Conservation (phyloP, 1,139 yeast genomes). For the Lodderomyces jiufengensis region DNA sequence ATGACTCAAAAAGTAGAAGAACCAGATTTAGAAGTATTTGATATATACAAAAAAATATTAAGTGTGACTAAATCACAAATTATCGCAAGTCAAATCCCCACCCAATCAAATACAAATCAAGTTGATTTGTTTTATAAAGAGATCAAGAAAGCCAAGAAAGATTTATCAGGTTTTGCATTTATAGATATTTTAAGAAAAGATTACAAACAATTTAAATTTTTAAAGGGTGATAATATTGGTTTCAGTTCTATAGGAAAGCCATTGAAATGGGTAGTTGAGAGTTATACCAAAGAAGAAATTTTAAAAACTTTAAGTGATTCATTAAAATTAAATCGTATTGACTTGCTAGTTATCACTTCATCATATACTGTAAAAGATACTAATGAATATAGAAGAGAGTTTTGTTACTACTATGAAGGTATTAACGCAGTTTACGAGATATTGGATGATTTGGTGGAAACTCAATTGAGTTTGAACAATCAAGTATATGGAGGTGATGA, state of each 20-base stretch:
- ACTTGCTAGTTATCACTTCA: slow-evolving; percentile 59
- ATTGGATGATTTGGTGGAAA: slow-evolving; percentile 24
- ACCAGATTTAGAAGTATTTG: slow-evolving; percentile 48
- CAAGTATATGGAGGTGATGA: slow-evolving; percentile 16
- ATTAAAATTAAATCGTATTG: slow-evolving; percentile 40
- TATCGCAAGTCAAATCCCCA: not conserved
- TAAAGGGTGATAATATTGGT: slow-evolving; percentile 49
- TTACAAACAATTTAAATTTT: slow-evolving; percentile 67
- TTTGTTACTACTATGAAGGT: slow-evolving; percentile 34
- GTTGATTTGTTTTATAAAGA: slow-evolving; percentile 28
- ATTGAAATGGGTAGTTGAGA: slow-evolving; percentile 50
- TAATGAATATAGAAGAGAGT: slow-evolving; percentile 52
- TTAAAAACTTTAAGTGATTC: slow-evolving; percentile 34
- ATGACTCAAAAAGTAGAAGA: slow-evolving; percentile 56
- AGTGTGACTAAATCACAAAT: too few species aligned
- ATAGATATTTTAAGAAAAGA: slow-evolving; percentile 72
- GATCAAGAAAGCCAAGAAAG: slow-evolving; percentile 55
- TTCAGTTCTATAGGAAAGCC: slow-evolving; percentile 74
- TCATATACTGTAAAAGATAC: slow-evolving; percentile 46
- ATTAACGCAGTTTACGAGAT: slow-evolving; percentile 17
- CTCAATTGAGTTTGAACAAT: slow-evolving; percentile 28
- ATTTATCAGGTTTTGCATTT: slow-evolving; percentile 56
- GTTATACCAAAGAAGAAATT: slow-evolving; percentile 31
- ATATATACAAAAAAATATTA: slow-evolving; percentile 25
- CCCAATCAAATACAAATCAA: slow-evolving; percentile 2